These are phyloP conservation scores for Trichophyton verrucosum DNA, from an alignment of 2,329 filamentous ascomycete genomes.

Conservation along the genomic window DNA sequence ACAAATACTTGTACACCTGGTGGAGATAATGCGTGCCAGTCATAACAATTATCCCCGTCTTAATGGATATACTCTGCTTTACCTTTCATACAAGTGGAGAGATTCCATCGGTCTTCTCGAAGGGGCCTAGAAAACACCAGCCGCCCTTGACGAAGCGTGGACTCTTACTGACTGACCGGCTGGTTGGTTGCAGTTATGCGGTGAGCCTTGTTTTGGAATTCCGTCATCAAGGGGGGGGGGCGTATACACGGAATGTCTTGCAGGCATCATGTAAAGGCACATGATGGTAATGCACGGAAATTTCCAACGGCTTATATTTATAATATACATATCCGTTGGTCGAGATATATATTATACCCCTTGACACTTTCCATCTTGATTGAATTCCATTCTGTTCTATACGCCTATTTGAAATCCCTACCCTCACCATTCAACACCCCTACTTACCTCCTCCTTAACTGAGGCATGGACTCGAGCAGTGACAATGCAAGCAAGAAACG, in stretches of 20 bases:
- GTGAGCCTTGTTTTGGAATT: neutral
- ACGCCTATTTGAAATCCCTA: neutral
- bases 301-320: neutral
- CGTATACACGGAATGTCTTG: no score
- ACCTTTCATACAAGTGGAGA: neutral
- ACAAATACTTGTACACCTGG: neutral
- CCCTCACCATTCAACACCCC: neutral
- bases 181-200: neutral
- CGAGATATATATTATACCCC: no score
- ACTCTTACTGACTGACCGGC: neutral
- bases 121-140: neutral
- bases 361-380: no score
- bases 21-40: neutral
- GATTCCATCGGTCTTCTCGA: neutral
- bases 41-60: neutral
- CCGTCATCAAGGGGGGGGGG: neutral
- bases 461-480: neutral
- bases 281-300: neutral
- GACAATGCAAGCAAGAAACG: constrained; percentile 20
- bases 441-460: neutral
- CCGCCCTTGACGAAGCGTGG: no score
- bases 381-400: no score
- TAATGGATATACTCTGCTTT: neutral
- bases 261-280: neutral
- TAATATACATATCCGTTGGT: neutral